Evolutionary conservation across 1,139 yeast species (phyloP), one percentile per base, ranked within the genome.

Genomic region (Zygosaccharomyces sapae): DNA sequence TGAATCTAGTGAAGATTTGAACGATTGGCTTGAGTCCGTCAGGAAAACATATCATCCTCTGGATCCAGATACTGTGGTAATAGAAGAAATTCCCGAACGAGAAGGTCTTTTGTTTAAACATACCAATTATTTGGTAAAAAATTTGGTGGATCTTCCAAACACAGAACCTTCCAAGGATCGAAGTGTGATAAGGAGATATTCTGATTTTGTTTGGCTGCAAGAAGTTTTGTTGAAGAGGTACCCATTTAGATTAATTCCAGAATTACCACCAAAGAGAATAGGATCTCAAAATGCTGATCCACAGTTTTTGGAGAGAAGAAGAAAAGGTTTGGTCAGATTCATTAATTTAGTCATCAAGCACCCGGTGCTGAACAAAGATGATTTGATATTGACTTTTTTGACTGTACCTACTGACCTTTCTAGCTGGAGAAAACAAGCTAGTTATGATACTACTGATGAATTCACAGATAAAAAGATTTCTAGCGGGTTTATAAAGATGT

Each of bases 41-140:
- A 63, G 74, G 34, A 57, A 73, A 38, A 55, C 67, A 6, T 83
- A 79, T 65, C 73, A 73, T 53, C 86, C 87, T 0, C 63, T 79
- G 50, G 64, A 74, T 5, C 67, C 70, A 19, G 86, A 84, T 55
- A 70, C 74, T 10, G 75, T 89, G 13, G 69, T 70, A 41, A 83
- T 90, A 40, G 77, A 80, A 44, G 90, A 90, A 58, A 81, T 86
- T 2, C 95, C 96, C 0, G 95, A 88, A 60, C 81, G 83, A 53
- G 97, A 90, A 63, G 97, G 98, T 0, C 67, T 90, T 33, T 71
- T 92, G 48, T 89, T 90, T 70, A 85, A 88, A 54, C 97, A 92
- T 66, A 87, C 87, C 37, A 90, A 88, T 58, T 92, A 90, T 64
- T 70, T 81, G 39, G 76, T 92, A 12, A 74, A 78, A 9, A 86